phyloP scores from a whole-genome alignment of 768 basidiomycete species.

The Lentinula edodes region DNA sequence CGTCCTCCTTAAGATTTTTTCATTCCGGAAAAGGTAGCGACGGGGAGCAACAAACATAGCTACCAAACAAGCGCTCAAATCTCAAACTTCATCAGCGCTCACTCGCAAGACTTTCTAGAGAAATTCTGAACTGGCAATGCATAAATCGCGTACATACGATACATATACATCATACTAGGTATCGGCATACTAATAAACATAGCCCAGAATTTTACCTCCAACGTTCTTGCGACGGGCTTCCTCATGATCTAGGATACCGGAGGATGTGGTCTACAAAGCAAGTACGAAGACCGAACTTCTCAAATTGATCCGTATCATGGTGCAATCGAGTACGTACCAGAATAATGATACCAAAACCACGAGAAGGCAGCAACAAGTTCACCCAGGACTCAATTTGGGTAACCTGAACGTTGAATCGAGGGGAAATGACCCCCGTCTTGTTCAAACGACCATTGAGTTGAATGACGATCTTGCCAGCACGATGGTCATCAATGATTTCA shows the following conservation, averaged over 20 bases:
- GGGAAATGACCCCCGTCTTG: constrained; percentile 99
- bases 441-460: constrained; percentile 98
- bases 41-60: neutral
- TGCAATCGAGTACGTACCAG: constrained; percentile 47
- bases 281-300: too few species aligned
- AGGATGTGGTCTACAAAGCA: constrained; percentile 77
- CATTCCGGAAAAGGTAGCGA: neutral
- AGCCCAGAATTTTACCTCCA: constrained; percentile 91
- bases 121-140: too few species aligned
- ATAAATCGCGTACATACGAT: neutral
- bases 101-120: too few species aligned
- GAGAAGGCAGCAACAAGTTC: constrained; percentile 91
- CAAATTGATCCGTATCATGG: neutral
- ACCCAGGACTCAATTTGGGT: constrained; percentile 94
- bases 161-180: neutral
- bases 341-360: constrained; percentile 96
- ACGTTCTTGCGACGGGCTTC: constrained; percentile 98
- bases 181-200: constrained; percentile 64
- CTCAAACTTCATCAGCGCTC: too few species aligned
- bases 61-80: neutral
- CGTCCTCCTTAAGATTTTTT: neutral
- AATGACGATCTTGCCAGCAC: constrained; percentile 95
- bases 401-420: constrained; percentile 94
- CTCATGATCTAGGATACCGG: constrained; percentile 98
- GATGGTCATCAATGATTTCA: constrained; percentile 98